phyloP scores from a whole-genome alignment of 2,329 filamentous ascomycete genomes.

The Aspergillus cejpii region DNA sequence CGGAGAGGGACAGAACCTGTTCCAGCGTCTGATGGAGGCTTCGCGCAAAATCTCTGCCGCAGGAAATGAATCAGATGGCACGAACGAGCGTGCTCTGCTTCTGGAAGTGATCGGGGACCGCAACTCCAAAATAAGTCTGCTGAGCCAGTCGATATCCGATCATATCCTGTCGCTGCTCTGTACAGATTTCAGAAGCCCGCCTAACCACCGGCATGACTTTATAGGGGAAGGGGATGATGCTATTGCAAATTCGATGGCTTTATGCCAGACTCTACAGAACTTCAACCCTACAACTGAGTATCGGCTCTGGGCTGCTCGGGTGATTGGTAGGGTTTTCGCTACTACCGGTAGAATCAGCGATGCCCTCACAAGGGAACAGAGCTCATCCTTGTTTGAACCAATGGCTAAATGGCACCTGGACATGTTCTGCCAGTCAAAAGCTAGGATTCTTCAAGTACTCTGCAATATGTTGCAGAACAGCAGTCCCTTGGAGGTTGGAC shows the following conservation, averaged over 20 bases:
- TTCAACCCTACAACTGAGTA: constrained; percentile 61
- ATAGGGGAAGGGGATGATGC: constrained; percentile 62
- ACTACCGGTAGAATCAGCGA: constrained; percentile 59
- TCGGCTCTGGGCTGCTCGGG: constrained; percentile 74
- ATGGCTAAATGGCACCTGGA: constrained; percentile 7
- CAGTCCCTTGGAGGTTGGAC: constrained; percentile 43
- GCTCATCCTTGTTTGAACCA: constrained; percentile 21
- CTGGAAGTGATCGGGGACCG: constrained; percentile 74
- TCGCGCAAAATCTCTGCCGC: constrained; percentile 61
- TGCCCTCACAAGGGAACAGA: constrained; percentile 42
- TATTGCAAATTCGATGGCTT: constrained; percentile 53
- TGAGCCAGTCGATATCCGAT: constrained; percentile 61
- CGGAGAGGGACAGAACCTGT: constrained; percentile 49
- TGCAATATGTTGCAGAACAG: constrained; percentile 56
- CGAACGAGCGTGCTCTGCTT: constrained; percentile 71
- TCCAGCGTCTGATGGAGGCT: constrained; percentile 60
- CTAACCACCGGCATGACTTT: constrained; percentile 56
- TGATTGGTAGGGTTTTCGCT: constrained; percentile 76
- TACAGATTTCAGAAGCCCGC: constrained; percentile 61
- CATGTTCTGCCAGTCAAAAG: constrained; percentile 47
- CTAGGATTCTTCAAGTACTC: constrained; percentile 56
- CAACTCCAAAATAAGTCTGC: constrained; percentile 53
- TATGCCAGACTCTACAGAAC: constrained; percentile 71
- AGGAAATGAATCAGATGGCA: constrained; percentile 62
- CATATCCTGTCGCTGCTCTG: constrained; percentile 52